Evolutionary conservation across 257 asterid genomes (phyloP).

Genomic region (Gynochthodes officinalis): DNA sequence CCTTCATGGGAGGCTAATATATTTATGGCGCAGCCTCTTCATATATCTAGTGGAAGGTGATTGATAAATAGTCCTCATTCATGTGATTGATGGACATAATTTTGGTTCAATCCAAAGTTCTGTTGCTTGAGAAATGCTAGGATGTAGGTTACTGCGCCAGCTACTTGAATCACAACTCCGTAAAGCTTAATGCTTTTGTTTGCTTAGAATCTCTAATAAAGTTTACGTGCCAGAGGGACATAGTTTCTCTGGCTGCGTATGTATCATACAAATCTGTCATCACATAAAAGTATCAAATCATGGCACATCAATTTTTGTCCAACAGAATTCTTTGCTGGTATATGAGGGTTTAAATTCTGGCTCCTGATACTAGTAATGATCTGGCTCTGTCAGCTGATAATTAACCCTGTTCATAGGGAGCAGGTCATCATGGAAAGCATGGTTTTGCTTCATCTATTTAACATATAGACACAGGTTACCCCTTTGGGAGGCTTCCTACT

Average conservation of each 20-base stretch:
- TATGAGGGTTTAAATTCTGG: background rate
- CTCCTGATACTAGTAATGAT: background rate
- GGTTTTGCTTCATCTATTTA: background rate
- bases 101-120: constrained; percentile 1
- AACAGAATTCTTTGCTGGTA: background rate
- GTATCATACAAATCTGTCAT: background rate
- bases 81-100: background rate
- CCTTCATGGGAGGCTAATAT: background rate
- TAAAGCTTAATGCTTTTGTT: background rate
- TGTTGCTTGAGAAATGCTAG: background rate
- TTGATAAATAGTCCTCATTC: background rate
- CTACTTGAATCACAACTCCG: background rate
- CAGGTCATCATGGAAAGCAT: background rate
- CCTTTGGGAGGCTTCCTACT: background rate
- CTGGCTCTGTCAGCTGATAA: background rate
- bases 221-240: background rate
- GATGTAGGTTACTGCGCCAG: background rate
- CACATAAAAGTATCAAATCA: background rate
- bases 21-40: background rate
- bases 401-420: no score
- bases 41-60: background rate
- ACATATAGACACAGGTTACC: background rate
- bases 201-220: background rate
- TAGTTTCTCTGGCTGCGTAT: background rate
- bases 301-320: background rate